Evolutionary conservation across 1,139 yeast species (phyloP).

Genomic region (Kazachstania sp.): DNA sequence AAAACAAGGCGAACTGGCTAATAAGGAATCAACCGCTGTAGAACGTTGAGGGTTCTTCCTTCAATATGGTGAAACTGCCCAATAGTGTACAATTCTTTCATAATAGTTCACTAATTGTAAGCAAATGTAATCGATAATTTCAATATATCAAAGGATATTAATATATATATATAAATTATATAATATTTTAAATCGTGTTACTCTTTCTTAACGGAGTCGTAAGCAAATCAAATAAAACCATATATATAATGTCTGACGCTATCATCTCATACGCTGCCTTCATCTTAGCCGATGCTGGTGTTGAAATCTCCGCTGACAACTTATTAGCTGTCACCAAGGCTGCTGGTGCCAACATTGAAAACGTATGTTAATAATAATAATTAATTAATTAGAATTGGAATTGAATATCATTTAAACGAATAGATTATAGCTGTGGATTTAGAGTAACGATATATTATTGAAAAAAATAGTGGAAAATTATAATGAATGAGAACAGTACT

Average conservation of each 20-base stretch:
- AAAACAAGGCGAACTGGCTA: too few species aligned
- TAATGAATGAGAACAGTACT: too few species aligned
- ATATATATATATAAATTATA: neutral
- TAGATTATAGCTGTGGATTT: neutral
- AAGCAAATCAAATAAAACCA: slow-evolving; percentile 5
- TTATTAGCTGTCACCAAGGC: slow-evolving; percentile 75
- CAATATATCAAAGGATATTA: too few species aligned
- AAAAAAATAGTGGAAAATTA: neutral
- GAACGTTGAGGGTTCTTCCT: too few species aligned
- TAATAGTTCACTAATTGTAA: too few species aligned
- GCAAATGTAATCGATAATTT: too few species aligned
- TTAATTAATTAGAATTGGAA: neutral
- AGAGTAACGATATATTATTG: neutral
- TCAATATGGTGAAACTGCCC: too few species aligned
- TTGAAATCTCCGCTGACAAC: slow-evolving; percentile 92
- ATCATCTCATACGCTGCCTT: slow-evolving; percentile 69
- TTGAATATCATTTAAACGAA: neutral
- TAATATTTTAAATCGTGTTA: neutral
- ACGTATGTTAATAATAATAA: slow-evolving; percentile 33
- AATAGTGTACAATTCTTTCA: too few species aligned
- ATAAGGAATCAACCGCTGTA: too few species aligned
- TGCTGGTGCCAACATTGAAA: slow-evolving; percentile 83
- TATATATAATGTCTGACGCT: slow-evolving; percentile 43
- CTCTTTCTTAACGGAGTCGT: neutral
- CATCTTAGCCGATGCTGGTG: slow-evolving; percentile 95